Conservation (phyloP, 164 flowering plant genomes). For the Warburgia ugandensis region DNA sequence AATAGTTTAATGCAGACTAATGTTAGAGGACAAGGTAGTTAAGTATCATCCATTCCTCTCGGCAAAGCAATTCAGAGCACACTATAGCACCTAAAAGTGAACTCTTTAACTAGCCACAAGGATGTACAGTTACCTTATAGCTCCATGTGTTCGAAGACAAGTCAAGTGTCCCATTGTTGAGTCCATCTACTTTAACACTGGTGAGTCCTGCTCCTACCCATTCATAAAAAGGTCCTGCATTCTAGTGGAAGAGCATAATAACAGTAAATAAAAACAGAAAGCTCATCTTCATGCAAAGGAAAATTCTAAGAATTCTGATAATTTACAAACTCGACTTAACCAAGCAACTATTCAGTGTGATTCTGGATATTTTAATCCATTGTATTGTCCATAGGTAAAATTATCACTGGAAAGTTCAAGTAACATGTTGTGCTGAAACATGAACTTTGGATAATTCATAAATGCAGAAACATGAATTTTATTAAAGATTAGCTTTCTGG, state of each 20-base stretch:
- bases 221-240: conserved; percentile 88
- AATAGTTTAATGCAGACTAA: too few species aligned
- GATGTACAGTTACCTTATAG: conserved; percentile 56
- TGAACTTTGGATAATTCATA: too few species aligned
- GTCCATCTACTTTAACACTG: conserved; percentile 60
- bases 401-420: too few species aligned
- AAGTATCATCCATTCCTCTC: background rate
- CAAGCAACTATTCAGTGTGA: background rate
- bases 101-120: background rate
- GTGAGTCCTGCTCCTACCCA: conserved; percentile 83
- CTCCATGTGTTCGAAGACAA: conserved; percentile 58
- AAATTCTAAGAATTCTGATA: background rate
- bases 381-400: too few species aligned
- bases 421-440: background rate
- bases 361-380: background rate
- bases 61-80: background rate
- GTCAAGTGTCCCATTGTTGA: conserved; percentile 57
- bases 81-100: background rate
- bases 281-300: background rate
- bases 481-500: too few species aligned
- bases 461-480: too few species aligned
- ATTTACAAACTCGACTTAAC: background rate
- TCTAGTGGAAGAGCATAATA: conserved; percentile 31
- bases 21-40: too few species aligned
- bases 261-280: conserved; percentile 4